These are phyloP conservation scores for Diophrys appendiculata DNA, from an alignment of 73 alveolate species.

Conservation along the genomic window DNA sequence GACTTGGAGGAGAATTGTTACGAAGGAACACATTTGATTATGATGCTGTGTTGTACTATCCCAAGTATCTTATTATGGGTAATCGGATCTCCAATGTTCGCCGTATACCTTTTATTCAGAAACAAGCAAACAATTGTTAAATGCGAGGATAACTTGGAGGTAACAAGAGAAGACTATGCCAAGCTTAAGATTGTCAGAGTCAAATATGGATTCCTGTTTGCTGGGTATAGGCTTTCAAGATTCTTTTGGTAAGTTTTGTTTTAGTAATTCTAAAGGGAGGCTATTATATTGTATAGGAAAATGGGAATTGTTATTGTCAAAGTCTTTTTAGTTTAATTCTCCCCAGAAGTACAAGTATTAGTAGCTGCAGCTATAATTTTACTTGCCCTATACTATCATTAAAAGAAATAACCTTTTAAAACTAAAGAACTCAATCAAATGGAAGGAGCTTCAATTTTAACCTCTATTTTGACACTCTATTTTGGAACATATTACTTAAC, in stretches of 20 bases:
- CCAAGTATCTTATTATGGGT: slow-evolving; percentile 58
- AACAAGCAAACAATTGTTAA: background rate
- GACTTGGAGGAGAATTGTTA: slow-evolving; percentile 33
- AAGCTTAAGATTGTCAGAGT: background rate
- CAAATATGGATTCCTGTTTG: slow-evolving; percentile 46
- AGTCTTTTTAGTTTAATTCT: slow-evolving; percentile 17
- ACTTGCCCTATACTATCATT: slow-evolving; percentile 4
- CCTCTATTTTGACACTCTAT: slow-evolving; percentile 29
- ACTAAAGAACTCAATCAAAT: slow-evolving; percentile 26
- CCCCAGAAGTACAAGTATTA: slow-evolving; percentile 31
- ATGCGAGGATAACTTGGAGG: slow-evolving; percentile 6
- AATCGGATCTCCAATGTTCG: slow-evolving; percentile 41
- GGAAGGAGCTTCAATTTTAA: slow-evolving; percentile 27
- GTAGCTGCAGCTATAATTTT: slow-evolving; percentile 27
- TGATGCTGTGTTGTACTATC: slow-evolving; percentile 12
- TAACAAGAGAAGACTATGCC: slow-evolving; percentile 18
- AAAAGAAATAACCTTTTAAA: slow-evolving; percentile 16
- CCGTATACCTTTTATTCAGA: background rate
- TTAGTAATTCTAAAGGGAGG: slow-evolving; percentile 15
- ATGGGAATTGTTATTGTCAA: slow-evolving; percentile 4
- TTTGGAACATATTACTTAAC: slow-evolving; percentile 47
- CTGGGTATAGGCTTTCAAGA: slow-evolving; percentile 15
- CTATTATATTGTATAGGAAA: slow-evolving; percentile 20
- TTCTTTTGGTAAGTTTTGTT: slow-evolving; percentile 21
- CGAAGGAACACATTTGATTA: slow-evolving; percentile 16